A percentile compares a stretch with the other conserved stretches of the same genome.
phyloP scores from a whole-genome alignment of 2,329 filamentous ascomycete species.

The Sporothrix brasiliensis region DNA sequence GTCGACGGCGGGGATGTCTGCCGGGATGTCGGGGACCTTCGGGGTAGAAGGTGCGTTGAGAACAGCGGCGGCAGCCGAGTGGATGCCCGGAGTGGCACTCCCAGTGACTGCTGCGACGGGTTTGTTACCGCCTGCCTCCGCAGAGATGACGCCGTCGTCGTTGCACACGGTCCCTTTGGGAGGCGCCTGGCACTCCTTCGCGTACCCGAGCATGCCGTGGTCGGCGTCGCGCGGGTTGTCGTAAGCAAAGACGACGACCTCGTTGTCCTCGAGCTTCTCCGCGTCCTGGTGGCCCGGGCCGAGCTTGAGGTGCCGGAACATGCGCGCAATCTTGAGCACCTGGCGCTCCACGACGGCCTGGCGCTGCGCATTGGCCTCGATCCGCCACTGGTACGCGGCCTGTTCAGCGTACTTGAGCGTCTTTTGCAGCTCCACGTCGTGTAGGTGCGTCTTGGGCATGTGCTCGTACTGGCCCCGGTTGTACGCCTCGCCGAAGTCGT shows the following conservation, averaged over 20 bases:
- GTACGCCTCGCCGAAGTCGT: slow-evolving; percentile 27
- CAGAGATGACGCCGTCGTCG: not conserved
- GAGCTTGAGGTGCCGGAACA: slow-evolving; percentile 10
- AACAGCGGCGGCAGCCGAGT: too few species aligned
- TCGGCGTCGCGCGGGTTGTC: not conserved
- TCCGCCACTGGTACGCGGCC: not conserved
- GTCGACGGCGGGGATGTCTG: not conserved
- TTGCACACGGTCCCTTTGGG: not conserved
- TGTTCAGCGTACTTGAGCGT: not conserved
- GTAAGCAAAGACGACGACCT: not conserved
- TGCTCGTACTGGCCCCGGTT: not conserved
- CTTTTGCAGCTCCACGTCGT: not conserved
- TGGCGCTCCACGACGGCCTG: not conserved
- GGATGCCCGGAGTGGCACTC: too few species aligned
- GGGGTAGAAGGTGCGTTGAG: too few species aligned
- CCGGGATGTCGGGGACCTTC: not conserved
- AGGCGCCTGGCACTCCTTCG: not conserved
- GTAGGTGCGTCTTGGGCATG: slow-evolving; percentile 2
- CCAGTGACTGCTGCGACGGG: too few species aligned
- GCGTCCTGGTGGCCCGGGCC: not conserved
- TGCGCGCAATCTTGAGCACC: not conserved
- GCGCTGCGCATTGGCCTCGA: not conserved
- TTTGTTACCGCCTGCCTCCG: not conserved
- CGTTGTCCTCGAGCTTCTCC: not conserved
- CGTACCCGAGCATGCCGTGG: not conserved